Percentiles rank a stretch among this genome's conserved stretches.
phyloP scores from a whole-genome alignment of 495 filamentous ascomycete species.

The Cercophora newfieldiana region DNA sequence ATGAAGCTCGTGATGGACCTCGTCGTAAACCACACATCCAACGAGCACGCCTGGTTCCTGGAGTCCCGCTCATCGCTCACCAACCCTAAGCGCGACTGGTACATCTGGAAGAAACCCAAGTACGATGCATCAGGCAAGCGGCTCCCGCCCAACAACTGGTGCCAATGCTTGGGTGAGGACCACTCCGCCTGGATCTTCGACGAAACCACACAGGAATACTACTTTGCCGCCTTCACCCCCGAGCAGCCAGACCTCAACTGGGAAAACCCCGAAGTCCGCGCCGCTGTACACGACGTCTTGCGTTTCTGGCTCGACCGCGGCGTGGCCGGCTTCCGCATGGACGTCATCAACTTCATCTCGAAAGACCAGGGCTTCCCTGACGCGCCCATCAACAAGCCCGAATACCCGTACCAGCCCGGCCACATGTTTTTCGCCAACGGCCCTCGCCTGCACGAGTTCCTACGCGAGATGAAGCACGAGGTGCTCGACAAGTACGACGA shows the following conservation, averaged over 20 bases:
- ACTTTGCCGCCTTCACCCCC: slow-evolving; percentile 62
- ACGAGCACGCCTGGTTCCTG: slow-evolving; percentile 69
- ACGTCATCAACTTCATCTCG: slow-evolving; percentile 65
- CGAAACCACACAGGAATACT: slow-evolving; percentile 61
- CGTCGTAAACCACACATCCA: slow-evolving; percentile 70
- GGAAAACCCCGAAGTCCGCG: slow-evolving; percentile 58
- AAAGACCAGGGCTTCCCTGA: slow-evolving; percentile 61
- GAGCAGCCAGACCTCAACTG: slow-evolving; percentile 71
- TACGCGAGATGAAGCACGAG: slow-evolving; percentile 41
- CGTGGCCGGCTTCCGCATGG: slow-evolving; percentile 67
- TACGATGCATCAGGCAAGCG: slow-evolving; percentile 55
- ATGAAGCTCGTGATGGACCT: slow-evolving; percentile 71
- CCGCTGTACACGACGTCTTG: slow-evolving; percentile 62
- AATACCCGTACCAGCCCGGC: slow-evolving; percentile 39
- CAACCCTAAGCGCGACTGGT: slow-evolving; percentile 63
- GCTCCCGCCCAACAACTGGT: slow-evolving; percentile 68
- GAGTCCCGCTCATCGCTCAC: slow-evolving; percentile 57
- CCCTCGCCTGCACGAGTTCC: slow-evolving; percentile 60
- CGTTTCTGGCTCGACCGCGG: slow-evolving; percentile 67
- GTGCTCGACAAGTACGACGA: slow-evolving; percentile 1
- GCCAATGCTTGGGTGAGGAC: slow-evolving; percentile 6
- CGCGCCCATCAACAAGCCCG: slow-evolving; percentile 50
- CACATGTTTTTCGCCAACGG: slow-evolving; percentile 59
- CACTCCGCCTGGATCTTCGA: slow-evolving; percentile 57
- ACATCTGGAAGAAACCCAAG: slow-evolving; percentile 62